Evolutionary conservation across 1,284 basidiomycete genomes (phyloP), one percentile per base, ranked within the genome.

Genomic region (Anthracocystis setariae): DNA sequence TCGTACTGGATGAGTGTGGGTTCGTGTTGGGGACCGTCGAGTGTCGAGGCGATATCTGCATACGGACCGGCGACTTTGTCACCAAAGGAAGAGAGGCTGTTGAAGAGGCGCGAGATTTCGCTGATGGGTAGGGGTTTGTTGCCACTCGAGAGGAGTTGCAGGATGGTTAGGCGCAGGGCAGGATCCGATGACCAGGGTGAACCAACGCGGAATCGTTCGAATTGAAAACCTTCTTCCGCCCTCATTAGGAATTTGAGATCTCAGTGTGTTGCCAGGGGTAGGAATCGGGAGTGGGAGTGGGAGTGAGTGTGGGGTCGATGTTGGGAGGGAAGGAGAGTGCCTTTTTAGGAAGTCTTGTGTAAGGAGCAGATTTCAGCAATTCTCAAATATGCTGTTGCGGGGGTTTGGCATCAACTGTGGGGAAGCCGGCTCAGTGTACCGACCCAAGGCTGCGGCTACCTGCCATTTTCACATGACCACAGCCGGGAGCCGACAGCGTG

Each of bases 1-100:
- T 77, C 71, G 55, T 76, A 77, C 50, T 77, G 76, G 12, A 71
- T 44, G 13, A 77, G 38, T 20, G 54, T 63, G 15, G 76, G 76
- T 33, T 74, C 70, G 44, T 64, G 60, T 35, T 68, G 62, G 17
- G 61, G 64, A 13, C 48, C 45, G 29, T 75, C 65, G n/a, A 73
- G 54, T 8, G 64, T 67, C 18, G 27, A 24, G 7, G 64, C 70
- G 24, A 67, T 50, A 20, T 67, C 64, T 35, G 55, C 39, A 24
- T 64, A 67, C 18, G 51, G 46, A 20, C 53, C 57, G 18, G 56
- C 53, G 25, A 67, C 48, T 5, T 52, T 46, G 7, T 50, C 38
- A 35, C 64, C 70, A 18, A 67, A 53, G 12, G 17, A 3, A 7
- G 55, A 24, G 37, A 73, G 46, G 29, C 9, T 39, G 52, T 38